Evolutionary conservation across 768 basidiomycete genomes (phyloP).

Genomic region (Crassisporium funariophilum): DNA sequence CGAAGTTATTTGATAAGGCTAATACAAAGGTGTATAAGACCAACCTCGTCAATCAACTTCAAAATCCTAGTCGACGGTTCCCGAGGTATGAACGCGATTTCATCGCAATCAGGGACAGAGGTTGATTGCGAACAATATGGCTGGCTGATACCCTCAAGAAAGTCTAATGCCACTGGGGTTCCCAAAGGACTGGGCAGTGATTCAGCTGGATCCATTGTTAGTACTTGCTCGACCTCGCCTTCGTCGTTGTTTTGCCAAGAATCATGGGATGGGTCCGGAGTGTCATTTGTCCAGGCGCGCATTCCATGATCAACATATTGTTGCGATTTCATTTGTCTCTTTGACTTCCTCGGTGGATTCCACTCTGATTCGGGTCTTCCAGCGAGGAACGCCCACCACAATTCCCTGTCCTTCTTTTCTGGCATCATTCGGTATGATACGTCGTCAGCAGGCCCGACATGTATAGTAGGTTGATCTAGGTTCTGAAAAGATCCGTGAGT

Average conservation of each 20-base stretch:
- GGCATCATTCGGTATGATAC: constrained; percentile 50
- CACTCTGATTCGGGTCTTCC: constrained; percentile 71
- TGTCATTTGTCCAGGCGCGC: constrained; percentile 40
- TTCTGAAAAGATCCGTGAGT: constrained; percentile 49
- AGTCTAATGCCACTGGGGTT: constrained; percentile 36
- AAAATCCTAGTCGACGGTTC: constrained; percentile 64
- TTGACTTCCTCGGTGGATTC: constrained; percentile 53
- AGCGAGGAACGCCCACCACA: constrained; percentile 79
- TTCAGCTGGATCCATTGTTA: constrained; percentile 35
- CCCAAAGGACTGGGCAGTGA: constrained; percentile 43
- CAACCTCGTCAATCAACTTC: constrained; percentile 67
- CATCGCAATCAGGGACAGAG: constrained; percentile 2
- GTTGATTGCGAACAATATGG: constrained; percentile 5
- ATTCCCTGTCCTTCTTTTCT: constrained; percentile 69
- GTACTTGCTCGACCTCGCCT: constrained; percentile 43
- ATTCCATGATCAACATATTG: constrained; percentile 28
- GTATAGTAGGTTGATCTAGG: constrained; percentile 59
- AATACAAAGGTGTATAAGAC: constrained; percentile 17
- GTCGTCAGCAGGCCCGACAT: constrained; percentile 38
- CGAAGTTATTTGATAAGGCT: constrained; percentile 10
- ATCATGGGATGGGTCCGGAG: constrained; percentile 20
- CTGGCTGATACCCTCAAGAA: constrained; percentile 21
- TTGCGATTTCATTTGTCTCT: constrained; percentile 26
- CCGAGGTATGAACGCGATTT: constrained; percentile 35
- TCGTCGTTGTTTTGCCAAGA: constrained; percentile 40